Evolutionary conservation across 352 stramenopile genomes (phyloP).

Genomic region (Phytophthora ohioensis): DNA sequence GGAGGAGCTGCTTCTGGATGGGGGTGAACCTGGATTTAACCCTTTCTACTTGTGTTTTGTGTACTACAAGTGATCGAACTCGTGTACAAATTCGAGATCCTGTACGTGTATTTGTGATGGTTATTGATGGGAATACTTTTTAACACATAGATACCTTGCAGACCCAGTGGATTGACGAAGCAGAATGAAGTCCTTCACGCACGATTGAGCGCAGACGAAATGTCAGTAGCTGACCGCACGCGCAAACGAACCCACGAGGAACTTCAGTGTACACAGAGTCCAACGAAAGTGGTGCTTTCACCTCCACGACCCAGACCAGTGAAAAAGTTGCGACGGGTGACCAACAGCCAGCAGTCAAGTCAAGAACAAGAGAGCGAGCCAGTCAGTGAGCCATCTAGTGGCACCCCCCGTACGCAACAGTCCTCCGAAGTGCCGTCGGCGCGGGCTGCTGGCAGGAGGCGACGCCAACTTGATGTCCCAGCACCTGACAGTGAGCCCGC

Average conservation of each 20-base stretch:
- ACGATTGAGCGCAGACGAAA: constrained; percentile 33
- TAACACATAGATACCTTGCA: constrained; percentile 21
- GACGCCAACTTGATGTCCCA: constrained; percentile 8
- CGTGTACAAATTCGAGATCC: constrained; percentile 64
- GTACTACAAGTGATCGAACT: constrained; percentile 29
- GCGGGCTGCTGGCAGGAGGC: constrained; percentile 27
- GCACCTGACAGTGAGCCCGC: constrained; percentile 21
- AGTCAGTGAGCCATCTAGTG: constrained; percentile 7
- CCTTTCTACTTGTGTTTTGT: not conserved
- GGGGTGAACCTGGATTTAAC: too few species aligned
- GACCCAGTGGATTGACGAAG: constrained; percentile 36
- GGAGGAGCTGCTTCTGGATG: not conserved
- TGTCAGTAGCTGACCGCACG: constrained; percentile 27
- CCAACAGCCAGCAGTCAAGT: constrained; percentile 17
- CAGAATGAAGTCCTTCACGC: constrained; percentile 33
- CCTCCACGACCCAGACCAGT: constrained; percentile 23
- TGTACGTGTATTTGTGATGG: constrained; percentile 46
- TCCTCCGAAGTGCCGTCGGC: not conserved
- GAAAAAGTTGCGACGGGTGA: constrained; percentile 28
- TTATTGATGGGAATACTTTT: not conserved
- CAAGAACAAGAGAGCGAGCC: constrained; percentile 18
- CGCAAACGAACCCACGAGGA: constrained; percentile 41
- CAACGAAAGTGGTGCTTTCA: constrained; percentile 16
- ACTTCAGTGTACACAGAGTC: constrained; percentile 40
- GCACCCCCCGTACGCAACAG: constrained; percentile 13